Base-by-base conservation (phyloP, 441 rosid species). In the Erysimum pusillum region DNA sequence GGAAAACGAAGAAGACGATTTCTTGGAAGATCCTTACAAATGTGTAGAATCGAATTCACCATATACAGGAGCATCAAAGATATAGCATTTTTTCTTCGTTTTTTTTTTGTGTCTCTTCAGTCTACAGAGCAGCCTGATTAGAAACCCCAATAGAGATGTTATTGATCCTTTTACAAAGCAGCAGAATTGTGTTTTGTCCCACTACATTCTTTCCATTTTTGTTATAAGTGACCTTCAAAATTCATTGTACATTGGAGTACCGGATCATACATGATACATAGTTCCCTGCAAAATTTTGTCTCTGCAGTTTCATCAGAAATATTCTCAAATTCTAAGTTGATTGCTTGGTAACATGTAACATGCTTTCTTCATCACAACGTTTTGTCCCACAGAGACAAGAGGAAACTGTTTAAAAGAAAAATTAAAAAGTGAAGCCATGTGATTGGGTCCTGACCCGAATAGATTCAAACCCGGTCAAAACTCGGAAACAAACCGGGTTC, bases 51-150 rank as follows among this genome's bases (percentile, higher is more conserved):
- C 22, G 61, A 46, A 17, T 59, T 18, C 31, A 18, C 20, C 72
- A 74, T 36, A 66, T 66, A 76, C 64, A 77, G 34, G 48, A 66
- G 49, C 51, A 58, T 59, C 34, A 69, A 66, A 72, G 63, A 58
- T 77, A 52, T 66, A 71, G 32, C 68, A 71, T 20, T 28, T 65
- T 74, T 64, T n/a, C 3, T 18, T 22, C 4, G n/a, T n/a, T n/a
- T 48, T 0, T 6, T 9, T 39, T 32, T 28, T 70, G 62, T 14
- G 46, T 57, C 36, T 65, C 72, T 57, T 45, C 5, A 57, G 38
- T 65, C 72, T 57, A 35, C 5, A 57, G 38, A 18, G 42, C 41
- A 75, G 74, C 46, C 36, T 54, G 31, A 60, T 41, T 67, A 35
- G 52, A 42, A 56, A 59, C 39, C 56, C 15, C 28, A 41, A 64